Base-by-base conservation (phyloP, 768 basidiomycete species). In the Lactarius trivialis region DNA sequence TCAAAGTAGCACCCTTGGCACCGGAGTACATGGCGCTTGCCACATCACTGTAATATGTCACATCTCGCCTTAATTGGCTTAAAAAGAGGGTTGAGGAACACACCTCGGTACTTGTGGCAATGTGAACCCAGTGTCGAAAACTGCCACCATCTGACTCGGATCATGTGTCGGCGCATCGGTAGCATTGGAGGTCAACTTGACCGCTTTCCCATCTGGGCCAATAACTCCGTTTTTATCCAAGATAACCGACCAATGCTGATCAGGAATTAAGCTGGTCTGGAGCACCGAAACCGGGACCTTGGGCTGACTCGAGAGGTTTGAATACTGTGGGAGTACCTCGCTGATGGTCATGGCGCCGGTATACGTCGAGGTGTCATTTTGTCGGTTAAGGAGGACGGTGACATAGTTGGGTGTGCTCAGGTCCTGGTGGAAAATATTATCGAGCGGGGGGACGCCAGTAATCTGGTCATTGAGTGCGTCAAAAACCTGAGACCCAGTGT, bases 161-260 rank as follows among this genome's bases (percentile, higher is more conserved):
- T 86, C 85, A n/a, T 86, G 85, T 58, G 77, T 78, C 11, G 86
- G 86, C 1, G 86, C 88, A 63, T 85, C 82, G 4, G 87, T 86
- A n/a, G 81, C 73, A 58, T 83, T 59, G 17, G 45, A 49, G 6
- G 28, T 63, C 7, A 26, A 74, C 41, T 75, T 64, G 65, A 92
- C 84, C 11, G 82, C 73, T 19, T 79, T 70, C 8, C 84, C 84
- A 60, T 85, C 78, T 0, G 85, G 84, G 0, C 84, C 86, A 30
- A 84, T 79, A 55, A 89, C 73, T 0, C 83, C 84, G 65, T 86
- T 73, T 8, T 76, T 70, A 65, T 89, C 89, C 12, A 88, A 76
- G 26, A 85, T 71, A 0, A 83, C 73, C 66, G 84, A 82, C 76
- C 85, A 88, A 66, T 89, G 85, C 68, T 88, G 87, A 55, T 79